Evolutionary conservation across 129 eudicot species (phyloP), one percentile per base, ranked within the genome.

Genomic region (Flaveria robusta): DNA sequence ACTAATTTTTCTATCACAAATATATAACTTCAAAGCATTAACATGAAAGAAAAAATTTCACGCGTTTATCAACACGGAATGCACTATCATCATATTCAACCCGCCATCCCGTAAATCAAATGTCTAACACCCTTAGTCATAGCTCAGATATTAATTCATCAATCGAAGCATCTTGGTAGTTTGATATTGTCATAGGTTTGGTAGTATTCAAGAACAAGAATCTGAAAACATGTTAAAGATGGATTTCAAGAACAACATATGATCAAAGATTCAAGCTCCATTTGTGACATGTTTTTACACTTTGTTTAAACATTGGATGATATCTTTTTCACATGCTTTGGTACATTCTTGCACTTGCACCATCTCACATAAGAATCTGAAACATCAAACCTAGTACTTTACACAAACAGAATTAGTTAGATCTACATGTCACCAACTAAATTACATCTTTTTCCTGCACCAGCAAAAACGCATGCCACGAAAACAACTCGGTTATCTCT

Each of bases 371-470:
- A 46, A 27, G 24, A 77, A 56, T 7, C 70, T 56, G 29, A 70
- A 42, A 41, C 52, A 42, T 45, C 19, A 55, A 80, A 54, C 64
- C 82, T 80, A 72, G 59, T 54, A 67, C 74, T 80, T 80, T 80
- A 80, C 83, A 74, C 75, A 80, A 43, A 80, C 83, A 6, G 27
- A 66, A 74, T 46, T 39, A 55, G 79, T 74, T 74, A 80, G 65
- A 66, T 72, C 75, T 80, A 80, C 75, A 70, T 34, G 71, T 79
- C 72, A 49, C 63, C 66, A 51, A 71, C 77, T 70, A 78, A 41
- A 59, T 59, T 80, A 54, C 79, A 80, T 37, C 51, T 79, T 70
- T 50, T 13, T 19, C 63, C 18, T 16, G 42, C 45, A 50, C 66
- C 64, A 52, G 26, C 71, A 65, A 79, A 79, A 72, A 72, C 23